Evolutionary conservation across 805 yeast genomes (phyloP), one percentile per base, ranked within the genome.

Genomic region (Yamadazyma takamatsuzukensis): DNA sequence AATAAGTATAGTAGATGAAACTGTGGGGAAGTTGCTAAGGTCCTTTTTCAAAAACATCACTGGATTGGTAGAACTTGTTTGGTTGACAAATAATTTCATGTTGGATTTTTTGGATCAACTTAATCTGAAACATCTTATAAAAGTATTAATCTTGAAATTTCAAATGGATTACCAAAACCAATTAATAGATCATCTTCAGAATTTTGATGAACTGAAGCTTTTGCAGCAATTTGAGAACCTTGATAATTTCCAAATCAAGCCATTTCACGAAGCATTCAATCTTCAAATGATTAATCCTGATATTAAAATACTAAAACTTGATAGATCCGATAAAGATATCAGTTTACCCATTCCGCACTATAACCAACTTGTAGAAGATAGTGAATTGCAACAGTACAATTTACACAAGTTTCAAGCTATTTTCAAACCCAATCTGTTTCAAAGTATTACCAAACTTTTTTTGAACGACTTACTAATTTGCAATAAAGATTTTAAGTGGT

Each of bases 1-100:
- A 15, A 54, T 68, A 17, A 59, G 61, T 25, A 49, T 59, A 0
- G 53, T 54, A 36, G 69, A 68, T 29, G 39, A 48, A 18, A 56
- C 54, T 4, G 47, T 61, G 25, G 48, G 52, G 16, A 41, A 39
- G 18, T 42, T 33, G 21, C 47, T 70, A 6, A 30, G 41, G 4
- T 32, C 36, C 4, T 59, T 59, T 19, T 56, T 70, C 31, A 29
- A 27, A 1, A 42, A 40, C 1, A 40, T 66, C 33, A 25, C 26
- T 9, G 41, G 44, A 35, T 50, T 54, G 32, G 44, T 39, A 30
- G 67, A 64, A 36, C 47, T 55, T 27, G 47, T 51, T 27, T 70
- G 57, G 69, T 44, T 37, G 19, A 49, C 40, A 41, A 64, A 48
- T 34, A 62, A 45, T 34, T 64, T 51, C 40, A 48, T 43, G 32